Evolutionary conservation across 2,329 filamentous ascomycete species (phyloP).

Genomic region (Cytospora mali): DNA sequence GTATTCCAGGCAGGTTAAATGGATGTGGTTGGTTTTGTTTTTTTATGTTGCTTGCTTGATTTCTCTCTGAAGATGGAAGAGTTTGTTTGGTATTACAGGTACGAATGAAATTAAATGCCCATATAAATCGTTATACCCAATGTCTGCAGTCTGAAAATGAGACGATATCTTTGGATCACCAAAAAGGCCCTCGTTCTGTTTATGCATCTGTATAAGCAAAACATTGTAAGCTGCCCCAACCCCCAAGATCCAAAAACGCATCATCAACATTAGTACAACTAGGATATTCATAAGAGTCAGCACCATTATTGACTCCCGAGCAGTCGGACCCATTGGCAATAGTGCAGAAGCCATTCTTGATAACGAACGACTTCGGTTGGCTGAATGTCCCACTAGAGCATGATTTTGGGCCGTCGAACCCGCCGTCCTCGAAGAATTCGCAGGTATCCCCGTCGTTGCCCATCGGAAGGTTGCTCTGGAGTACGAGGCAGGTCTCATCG

Average conservation of each 20-base stretch:
- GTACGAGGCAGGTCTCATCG: no score
- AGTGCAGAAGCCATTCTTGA: conserved; percentile 9
- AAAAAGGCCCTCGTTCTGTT: no score
- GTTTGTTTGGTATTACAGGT: no score
- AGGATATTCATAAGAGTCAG: neutral
- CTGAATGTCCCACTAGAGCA: conserved; percentile 8
- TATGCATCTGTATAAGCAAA: neutral
- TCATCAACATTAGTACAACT: conserved; percentile 5
- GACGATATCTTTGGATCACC: no score
- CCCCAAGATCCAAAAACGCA: conserved; percentile 13
- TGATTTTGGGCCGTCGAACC: conserved; percentile 8
- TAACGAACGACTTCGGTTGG: conserved; percentile 4
- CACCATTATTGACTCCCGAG: conserved; percentile 1
- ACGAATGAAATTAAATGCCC: no score
- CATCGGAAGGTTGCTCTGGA: no score
- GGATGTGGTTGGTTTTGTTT: no score
- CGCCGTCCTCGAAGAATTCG: neutral
- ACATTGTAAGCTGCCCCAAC: conserved; percentile 6
- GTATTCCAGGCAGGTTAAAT: no score
- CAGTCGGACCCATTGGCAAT: neutral
- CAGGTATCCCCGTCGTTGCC: neutral
- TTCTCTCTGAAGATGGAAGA: no score
- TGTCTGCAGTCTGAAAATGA: no score
- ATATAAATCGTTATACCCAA: no score
- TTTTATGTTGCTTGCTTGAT: no score